phyloP scores from a whole-genome alignment of 805 yeast species.

The Alloascoidea africana region DNA sequence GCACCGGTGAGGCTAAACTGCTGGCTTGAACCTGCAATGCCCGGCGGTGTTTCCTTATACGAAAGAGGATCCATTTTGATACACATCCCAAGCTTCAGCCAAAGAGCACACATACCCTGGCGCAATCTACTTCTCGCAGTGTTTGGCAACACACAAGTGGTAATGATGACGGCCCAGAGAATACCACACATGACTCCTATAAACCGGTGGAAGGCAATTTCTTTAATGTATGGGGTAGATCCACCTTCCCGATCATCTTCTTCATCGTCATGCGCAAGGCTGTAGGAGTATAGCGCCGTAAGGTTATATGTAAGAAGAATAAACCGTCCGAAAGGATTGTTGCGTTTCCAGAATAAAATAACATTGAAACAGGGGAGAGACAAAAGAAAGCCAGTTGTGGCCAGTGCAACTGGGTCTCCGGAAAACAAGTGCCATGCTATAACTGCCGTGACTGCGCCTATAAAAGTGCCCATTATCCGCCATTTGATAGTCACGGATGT shows the following conservation, averaged over 20 bases:
- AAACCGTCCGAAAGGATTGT: constrained; percentile 30
- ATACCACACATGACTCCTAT: constrained; percentile 61
- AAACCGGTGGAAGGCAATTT: constrained; percentile 68
- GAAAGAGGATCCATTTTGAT: constrained; percentile 64
- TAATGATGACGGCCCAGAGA: constrained; percentile 60
- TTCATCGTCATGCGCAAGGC: constrained; percentile 41
- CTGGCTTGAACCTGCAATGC: no score
- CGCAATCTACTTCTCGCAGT: constrained; percentile 61
- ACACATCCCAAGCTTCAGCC: constrained; percentile 68
- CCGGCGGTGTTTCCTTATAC: no score
- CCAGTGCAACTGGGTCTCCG: constrained; percentile 37
- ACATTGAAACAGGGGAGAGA: constrained; percentile 30
- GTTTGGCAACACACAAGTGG: constrained; percentile 52
- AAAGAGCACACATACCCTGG: constrained; percentile 46
- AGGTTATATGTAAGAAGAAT: constrained; percentile 63
- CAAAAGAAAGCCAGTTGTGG: constrained; percentile 28
- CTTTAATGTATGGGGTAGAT: constrained; percentile 46
- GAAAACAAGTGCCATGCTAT: constrained; percentile 41
- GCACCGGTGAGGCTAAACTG: constrained; percentile 10
- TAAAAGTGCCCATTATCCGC: constrained; percentile 54
- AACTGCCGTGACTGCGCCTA: constrained; percentile 55
- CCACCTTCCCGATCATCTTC: constrained; percentile 58
- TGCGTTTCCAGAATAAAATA: constrained; percentile 52
- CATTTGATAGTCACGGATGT: constrained; percentile 66
- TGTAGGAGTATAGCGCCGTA: constrained; percentile 63